phyloP scores from a whole-genome alignment of 352 stramenopile genomes.

The Bremia lactucae region DNA sequence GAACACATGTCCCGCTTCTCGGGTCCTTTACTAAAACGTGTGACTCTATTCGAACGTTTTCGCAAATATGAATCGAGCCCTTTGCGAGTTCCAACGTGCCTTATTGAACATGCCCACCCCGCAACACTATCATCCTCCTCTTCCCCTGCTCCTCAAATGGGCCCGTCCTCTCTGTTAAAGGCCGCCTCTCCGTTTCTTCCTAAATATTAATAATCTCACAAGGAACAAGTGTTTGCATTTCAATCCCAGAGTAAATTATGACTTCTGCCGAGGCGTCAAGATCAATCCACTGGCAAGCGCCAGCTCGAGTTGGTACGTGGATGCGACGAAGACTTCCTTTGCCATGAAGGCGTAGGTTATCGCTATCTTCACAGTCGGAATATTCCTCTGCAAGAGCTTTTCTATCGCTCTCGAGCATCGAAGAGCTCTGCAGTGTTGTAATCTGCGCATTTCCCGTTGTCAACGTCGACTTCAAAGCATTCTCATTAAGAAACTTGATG shows the following conservation, averaged over 20 bases:
- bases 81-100: constrained; percentile 62
- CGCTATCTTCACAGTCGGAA: constrained; percentile 30
- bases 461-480: constrained; percentile 23
- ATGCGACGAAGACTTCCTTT: constrained; percentile 16
- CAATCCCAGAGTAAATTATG: constrained; percentile 40
- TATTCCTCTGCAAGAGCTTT: constrained; percentile 20
- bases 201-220: constrained; percentile 55
- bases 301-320: constrained; percentile 21
- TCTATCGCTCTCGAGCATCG: constrained; percentile 21
- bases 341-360: constrained; percentile 10
- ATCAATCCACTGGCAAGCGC: constrained; percentile 35
- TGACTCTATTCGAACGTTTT: constrained; percentile 51
- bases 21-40: constrained; percentile 61
- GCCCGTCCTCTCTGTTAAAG: constrained; percentile 12
- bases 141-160: constrained; percentile 16
- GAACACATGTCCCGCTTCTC: constrained; percentile 55
- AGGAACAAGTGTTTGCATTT: constrained; percentile 34
- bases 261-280: constrained; percentile 34
- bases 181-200: constrained; percentile 1
- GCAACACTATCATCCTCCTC: constrained; percentile 39
- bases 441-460: constrained; percentile 22
- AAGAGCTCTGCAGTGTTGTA: constrained; percentile 29
- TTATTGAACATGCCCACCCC: constrained; percentile 36
- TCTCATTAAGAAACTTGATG: constrained; percentile 31
- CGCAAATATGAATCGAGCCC: constrained; percentile 53